A percentile compares a stretch with the other conserved stretches of the same genome.
phyloP scores from a whole-genome alignment of 768 basidiomycete species.

The Dioszegia crocea region DNA sequence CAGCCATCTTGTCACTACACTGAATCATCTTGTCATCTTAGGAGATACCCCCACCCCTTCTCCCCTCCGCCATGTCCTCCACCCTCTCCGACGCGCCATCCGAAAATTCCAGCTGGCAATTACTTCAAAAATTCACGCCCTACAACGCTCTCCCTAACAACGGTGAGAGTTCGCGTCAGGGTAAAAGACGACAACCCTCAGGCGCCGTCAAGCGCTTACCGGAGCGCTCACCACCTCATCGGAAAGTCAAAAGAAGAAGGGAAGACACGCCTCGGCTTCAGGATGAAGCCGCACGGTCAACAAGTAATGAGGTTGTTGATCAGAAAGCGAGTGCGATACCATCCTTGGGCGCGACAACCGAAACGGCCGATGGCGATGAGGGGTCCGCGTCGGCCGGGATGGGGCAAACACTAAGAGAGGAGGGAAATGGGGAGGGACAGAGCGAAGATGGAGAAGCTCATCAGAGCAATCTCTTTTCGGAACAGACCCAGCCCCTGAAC shows the following conservation, averaged over 20 bases:
- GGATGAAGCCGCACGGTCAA: background rate
- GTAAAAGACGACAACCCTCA: background rate
- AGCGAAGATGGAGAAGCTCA: background rate
- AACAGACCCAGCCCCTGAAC: background rate
- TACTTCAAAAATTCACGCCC: background rate
- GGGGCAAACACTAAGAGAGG: background rate
- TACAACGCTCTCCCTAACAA: background rate
- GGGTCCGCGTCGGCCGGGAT: background rate
- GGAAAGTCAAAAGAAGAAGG: conserved; percentile 8
- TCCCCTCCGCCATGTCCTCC: conserved; percentile 1
- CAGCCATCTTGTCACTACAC: background rate
- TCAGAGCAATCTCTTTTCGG: conserved; percentile 2
- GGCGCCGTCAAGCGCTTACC: background rate
- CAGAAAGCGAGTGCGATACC: conserved; percentile 11
- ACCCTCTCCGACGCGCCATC: background rate
- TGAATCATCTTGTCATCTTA: background rate
- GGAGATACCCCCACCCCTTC: background rate
- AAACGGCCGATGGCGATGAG: background rate
- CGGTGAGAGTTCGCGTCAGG: conserved; percentile 8
- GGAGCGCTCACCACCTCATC: background rate
- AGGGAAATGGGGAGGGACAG: background rate
- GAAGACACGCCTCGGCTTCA: conserved; percentile 14
- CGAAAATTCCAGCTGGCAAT: background rate
- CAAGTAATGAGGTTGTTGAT: background rate
- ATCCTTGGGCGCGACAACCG: background rate